phyloP scores from a whole-genome alignment of 441 rosid species.

The Pelargonium citronellum region DNA sequence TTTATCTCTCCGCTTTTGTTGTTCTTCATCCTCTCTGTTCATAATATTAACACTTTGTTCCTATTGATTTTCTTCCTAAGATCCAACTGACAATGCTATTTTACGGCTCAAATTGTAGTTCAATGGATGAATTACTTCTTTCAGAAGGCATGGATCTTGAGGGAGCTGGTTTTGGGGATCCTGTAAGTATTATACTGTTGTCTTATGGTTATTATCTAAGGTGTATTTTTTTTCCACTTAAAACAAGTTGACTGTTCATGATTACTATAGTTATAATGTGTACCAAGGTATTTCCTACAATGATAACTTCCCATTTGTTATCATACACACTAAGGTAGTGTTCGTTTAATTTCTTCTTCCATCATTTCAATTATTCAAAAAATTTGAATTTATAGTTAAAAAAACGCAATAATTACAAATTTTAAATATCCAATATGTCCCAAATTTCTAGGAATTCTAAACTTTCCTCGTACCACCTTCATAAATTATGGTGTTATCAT shows the following conservation, averaged over 20 bases:
- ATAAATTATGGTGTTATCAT: not conserved
- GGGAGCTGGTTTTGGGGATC: conserved; percentile 31
- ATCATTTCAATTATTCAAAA: too few species aligned
- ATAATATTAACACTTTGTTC: not conserved
- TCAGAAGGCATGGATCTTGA: conserved; percentile 36
- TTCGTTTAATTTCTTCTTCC: too few species aligned
- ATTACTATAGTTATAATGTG: too few species aligned
- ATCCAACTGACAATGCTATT: conserved; percentile 16
- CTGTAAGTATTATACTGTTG: conserved; percentile 38
- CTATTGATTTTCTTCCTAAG: conserved; percentile 1
- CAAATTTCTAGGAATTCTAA: too few species aligned
- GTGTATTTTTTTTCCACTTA: not conserved
- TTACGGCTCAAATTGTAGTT: conserved; percentile 35
- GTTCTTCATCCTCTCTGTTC: not conserved
- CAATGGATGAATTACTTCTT: conserved; percentile 63
- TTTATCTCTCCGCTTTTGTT: not conserved
- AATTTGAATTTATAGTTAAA: too few species aligned
- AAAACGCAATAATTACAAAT: too few species aligned
- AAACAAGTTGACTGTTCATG: not conserved
- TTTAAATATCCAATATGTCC: too few species aligned
- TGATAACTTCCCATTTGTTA: not conserved
- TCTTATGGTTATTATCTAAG: not conserved
- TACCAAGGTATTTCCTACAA: too few species aligned
- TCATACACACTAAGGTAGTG: not conserved
- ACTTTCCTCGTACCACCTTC: not conserved